Evolutionary conservation across 768 basidiomycete species (phyloP), one percentile per base, ranked within the genome.

Genomic region (Peribolospora kevripleyi): DNA sequence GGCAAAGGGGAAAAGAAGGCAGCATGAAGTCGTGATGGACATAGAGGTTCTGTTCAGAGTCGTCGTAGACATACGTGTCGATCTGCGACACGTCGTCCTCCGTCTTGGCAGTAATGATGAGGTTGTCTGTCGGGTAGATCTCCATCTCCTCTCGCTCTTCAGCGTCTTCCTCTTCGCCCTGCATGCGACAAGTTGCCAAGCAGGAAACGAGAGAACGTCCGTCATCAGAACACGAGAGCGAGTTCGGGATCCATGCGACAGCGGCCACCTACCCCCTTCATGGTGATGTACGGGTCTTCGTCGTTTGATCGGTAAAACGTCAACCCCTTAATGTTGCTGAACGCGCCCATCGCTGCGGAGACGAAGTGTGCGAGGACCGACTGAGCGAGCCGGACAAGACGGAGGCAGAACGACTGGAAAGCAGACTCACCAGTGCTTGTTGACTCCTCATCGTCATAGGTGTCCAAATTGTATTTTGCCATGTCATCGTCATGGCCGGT

Each of bases 1-100:
- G 82, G 63, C 91, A 97, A 56, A 98, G 80, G 7, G 93, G 93
- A 68, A 95, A 88, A 60, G 85, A 86, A 59, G 91, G 88, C 40
- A 98, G 76, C 80, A 98, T 85, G 66, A 95, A 75, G 67, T 98
- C 93, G 68, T 98, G 93, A 66, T 97, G 93, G 45, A 82, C 83
- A 65, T 88, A 97, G 47, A 97, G 76, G 65, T 85, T 86, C 65
- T 88, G 85, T 69, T 83, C 72, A 0, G 77, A 73, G 25, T 62
- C 62, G 66, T 95, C 87, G 68, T 93, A 97, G 63, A 95, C 80
- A 69, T 91, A 91, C 60, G 93, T 74, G 66, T 97, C 91, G 54
- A 97, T 75, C 60, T 93, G 87, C 2, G 90, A 90, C 54, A 97
- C 76, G 59, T 97, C 88, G 68, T 95, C 88, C 65, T 90, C 85